phyloP scores from a whole-genome alignment of 352 stramenopile species.

The Phytophthora europaea region DNA sequence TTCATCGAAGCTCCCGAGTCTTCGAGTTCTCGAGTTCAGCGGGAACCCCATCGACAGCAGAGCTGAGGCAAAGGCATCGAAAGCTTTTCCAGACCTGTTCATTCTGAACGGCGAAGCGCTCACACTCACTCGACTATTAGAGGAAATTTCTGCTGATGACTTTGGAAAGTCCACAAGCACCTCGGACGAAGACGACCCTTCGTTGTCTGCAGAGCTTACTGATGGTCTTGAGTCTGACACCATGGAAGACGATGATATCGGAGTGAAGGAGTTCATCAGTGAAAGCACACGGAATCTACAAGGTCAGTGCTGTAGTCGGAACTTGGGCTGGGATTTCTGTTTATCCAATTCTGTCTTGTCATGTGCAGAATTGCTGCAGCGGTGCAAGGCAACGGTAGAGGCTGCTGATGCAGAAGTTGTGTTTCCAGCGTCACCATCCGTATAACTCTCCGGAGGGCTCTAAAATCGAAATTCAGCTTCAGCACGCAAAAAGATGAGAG shows the following conservation, averaged over 20 bases:
- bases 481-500: conserved; percentile 14
- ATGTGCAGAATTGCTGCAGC: conserved; percentile 32
- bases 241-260: conserved; percentile 19
- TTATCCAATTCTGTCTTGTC: neutral
- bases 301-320: conserved; percentile 20
- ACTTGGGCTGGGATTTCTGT: neutral
- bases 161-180: conserved; percentile 7
- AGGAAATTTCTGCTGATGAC: conserved; percentile 18
- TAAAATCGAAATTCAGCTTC: neutral
- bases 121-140: conserved; percentile 43
- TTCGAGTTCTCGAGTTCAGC: conserved; percentile 60
- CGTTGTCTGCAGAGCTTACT: conserved; percentile 1
- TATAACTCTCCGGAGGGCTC: conserved; percentile 4
- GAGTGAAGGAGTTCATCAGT: conserved; percentile 30
- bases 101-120: conserved; percentile 67
- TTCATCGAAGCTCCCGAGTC: conserved; percentile 46
- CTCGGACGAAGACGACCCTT: neutral
- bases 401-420: conserved; percentile 18
- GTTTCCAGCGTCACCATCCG: conserved; percentile 21
- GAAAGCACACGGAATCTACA: conserved; percentile 34
- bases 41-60: conserved; percentile 44
- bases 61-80: conserved; percentile 16
- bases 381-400: conserved; percentile 32
- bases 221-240: neutral
- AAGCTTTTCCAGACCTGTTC: conserved; percentile 55